A percentile compares a stretch with the other conserved stretches of the same genome.
Evolutionary conservation across 1,284 basidiomycete species (phyloP).

Genomic region (Apiotrichum porosum): DNA sequence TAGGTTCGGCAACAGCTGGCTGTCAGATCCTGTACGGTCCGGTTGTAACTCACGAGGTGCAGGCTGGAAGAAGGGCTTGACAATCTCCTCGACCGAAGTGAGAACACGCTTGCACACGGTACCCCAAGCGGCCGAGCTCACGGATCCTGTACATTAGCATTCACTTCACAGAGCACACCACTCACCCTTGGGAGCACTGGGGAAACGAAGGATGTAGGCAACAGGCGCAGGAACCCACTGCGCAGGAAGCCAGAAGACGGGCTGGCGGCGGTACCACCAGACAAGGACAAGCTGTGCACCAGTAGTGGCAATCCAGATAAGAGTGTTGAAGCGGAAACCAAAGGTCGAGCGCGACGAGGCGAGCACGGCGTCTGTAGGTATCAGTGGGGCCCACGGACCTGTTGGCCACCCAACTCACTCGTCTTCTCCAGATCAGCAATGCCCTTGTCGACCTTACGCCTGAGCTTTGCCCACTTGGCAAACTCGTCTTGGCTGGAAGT

Average conservation of each 20-base stretch:
- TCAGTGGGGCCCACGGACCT: too few species aligned
- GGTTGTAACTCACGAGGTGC: slow-evolving; percentile 17
- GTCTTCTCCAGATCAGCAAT: slow-evolving; percentile 88
- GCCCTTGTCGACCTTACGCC: slow-evolving; percentile 86
- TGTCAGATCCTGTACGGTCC: too few species aligned
- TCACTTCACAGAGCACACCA: too few species aligned
- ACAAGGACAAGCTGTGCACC: slow-evolving; percentile 75
- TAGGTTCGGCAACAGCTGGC: slow-evolving; percentile 1
- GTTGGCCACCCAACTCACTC: slow-evolving; percentile 75
- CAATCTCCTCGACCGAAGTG: slow-evolving; percentile 61
- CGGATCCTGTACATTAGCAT: slow-evolving; percentile 71
- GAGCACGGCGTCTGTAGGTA: slow-evolving; percentile 61
- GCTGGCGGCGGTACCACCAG: slow-evolving; percentile 79
- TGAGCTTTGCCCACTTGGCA: slow-evolving; percentile 94
- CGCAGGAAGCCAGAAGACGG: slow-evolving; percentile 85
- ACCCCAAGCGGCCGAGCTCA: slow-evolving; percentile 85
- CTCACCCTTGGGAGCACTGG: slow-evolving; percentile 43
- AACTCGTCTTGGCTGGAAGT: slow-evolving; percentile 97
- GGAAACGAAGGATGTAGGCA: slow-evolving; percentile 65
- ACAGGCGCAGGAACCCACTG: slow-evolving; percentile 77
- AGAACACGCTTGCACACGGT: slow-evolving; percentile 79
- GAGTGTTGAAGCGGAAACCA: slow-evolving; percentile 64
- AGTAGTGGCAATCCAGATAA: slow-evolving; percentile 75
- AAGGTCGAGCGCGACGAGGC: slow-evolving; percentile 63
- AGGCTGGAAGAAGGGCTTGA: slow-evolving; percentile 53